phyloP scores from a whole-genome alignment of 805 yeast species.

The Dipodascus albidus region DNA sequence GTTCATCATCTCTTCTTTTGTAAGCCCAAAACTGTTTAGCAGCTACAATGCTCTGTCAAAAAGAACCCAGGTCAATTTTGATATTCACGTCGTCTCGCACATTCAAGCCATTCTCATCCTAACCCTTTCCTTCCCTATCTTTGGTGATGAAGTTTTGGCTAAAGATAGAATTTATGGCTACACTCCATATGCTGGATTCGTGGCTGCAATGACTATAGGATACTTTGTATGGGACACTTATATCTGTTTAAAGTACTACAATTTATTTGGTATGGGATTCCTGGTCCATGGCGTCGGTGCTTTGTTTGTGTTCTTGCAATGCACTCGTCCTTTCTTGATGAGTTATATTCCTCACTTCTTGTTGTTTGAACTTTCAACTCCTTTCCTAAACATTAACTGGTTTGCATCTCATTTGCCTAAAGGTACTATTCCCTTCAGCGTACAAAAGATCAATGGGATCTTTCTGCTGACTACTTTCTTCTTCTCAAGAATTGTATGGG shows the following conservation, averaged over 20 bases:
- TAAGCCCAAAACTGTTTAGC: constrained; percentile 37
- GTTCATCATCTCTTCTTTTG: constrained; percentile 39
- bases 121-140: constrained; percentile 48
- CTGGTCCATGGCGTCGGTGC: constrained; percentile 79
- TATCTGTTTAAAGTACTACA: constrained; percentile 53
- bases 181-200: constrained; percentile 67
- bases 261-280: constrained; percentile 71
- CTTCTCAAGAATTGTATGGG: constrained; percentile 74
- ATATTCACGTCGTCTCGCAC: constrained; percentile 83
- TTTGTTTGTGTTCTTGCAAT: constrained; percentile 51
- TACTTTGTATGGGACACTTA: constrained; percentile 85
- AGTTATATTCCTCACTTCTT: constrained; percentile 77
- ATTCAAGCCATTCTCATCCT: constrained; percentile 68
- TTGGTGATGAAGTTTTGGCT: constrained; percentile 39
- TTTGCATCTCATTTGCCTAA: constrained; percentile 68
- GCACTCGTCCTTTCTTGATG: constrained; percentile 64
- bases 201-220: constrained; percentile 62
- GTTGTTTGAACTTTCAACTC: constrained; percentile 80
- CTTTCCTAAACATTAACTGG: constrained; percentile 93
- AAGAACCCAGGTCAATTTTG: constrained; percentile 59
- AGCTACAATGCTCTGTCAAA: constrained; percentile 37
- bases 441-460: constrained; percentile 60
- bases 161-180: constrained; percentile 51
- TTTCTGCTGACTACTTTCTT: constrained; percentile 61
- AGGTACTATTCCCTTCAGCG: constrained; percentile 43